Percentiles rank a stretch among this genome's conserved stretches.
Conservation (phyloP, 2,329 filamentous ascomycete genomes). For the Monosporascus sp. region DNA sequence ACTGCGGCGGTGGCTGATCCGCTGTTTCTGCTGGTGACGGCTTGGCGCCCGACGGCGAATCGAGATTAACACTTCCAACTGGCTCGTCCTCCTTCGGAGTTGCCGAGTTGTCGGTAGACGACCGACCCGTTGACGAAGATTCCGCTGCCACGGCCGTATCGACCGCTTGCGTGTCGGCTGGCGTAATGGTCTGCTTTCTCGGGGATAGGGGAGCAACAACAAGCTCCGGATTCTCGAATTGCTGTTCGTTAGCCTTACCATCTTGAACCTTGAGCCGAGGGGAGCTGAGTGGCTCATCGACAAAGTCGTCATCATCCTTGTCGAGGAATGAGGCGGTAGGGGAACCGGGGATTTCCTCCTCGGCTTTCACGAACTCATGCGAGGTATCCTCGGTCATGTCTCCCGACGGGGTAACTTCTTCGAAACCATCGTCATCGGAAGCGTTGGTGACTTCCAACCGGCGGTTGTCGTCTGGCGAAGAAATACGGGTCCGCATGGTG, state of each 20-base stretch:
- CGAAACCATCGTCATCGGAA: slow-evolving; percentile 87
- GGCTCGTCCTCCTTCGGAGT: not conserved
- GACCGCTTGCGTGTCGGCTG: slow-evolving; percentile 17
- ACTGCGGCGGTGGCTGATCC: not conserved
- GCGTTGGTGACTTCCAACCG: slow-evolving; percentile 73
- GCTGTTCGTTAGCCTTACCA: slow-evolving; percentile 46
- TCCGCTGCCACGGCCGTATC: not conserved
- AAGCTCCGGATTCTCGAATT: slow-evolving; percentile 51
- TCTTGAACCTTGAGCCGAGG: slow-evolving; percentile 58
- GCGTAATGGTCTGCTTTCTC: slow-evolving; percentile 30
- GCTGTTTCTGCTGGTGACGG: not conserved
- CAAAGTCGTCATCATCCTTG: slow-evolving; percentile 67
- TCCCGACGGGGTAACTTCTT: slow-evolving; percentile 70
- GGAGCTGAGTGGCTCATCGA: slow-evolving; percentile 71
- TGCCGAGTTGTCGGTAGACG: not conserved
- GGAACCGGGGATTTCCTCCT: slow-evolving; percentile 43
- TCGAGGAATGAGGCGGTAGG: slow-evolving; percentile 40
- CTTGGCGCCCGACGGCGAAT: not conserved
- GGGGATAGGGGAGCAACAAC: slow-evolving; percentile 55
- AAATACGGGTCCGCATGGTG: slow-evolving; percentile 51
- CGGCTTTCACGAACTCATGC: slow-evolving; percentile 60
- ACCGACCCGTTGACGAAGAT: not conserved
- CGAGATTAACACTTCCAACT: not conserved
- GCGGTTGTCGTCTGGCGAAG: slow-evolving; percentile 55
- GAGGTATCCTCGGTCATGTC: slow-evolving; percentile 70